Conservation (phyloP, 2,329 filamentous ascomycete genomes). For the Mycocentrospora acerina region DNA sequence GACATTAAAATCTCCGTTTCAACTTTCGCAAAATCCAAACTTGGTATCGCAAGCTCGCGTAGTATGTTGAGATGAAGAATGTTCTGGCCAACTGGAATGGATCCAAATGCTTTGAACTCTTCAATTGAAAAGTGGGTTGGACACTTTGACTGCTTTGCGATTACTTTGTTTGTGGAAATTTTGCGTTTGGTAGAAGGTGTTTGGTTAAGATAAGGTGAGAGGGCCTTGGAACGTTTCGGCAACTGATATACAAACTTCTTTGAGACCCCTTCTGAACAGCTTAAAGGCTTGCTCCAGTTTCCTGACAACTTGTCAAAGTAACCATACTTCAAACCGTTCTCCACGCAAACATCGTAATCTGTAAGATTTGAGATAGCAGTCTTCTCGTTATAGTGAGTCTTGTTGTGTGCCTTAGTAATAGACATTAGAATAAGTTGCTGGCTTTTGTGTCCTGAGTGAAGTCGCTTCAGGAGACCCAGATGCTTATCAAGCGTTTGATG, state of each 20-base stretch:
- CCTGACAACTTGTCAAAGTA: slow-evolving; percentile 26
- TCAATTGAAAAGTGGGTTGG: slow-evolving; percentile 52
- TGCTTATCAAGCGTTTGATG: slow-evolving; percentile 19
- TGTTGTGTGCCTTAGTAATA: slow-evolving; percentile 37
- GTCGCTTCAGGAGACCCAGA: slow-evolving; percentile 4
- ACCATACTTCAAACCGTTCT: slow-evolving; percentile 48
- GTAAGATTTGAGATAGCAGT: slow-evolving; percentile 24
- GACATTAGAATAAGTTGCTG: slow-evolving; percentile 41
- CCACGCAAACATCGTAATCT: slow-evolving; percentile 46
- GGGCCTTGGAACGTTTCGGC: slow-evolving; percentile 24
- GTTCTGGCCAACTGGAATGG: slow-evolving; percentile 50
- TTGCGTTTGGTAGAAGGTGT: slow-evolving; percentile 26
- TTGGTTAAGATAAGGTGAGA: slow-evolving; percentile 48
- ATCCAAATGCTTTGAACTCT: slow-evolving; percentile 56
- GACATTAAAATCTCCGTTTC: slow-evolving; percentile 52
- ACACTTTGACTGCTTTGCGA: slow-evolving; percentile 45
- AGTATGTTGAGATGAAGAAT: slow-evolving; percentile 62
- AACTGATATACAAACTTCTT: slow-evolving; percentile 47
- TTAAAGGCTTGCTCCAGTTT: slow-evolving; percentile 15
- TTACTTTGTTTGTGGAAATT: slow-evolving; percentile 51
- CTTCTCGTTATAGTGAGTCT: slow-evolving; percentile 38
- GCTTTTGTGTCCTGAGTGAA: neutral
- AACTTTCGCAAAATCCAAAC: slow-evolving; percentile 53
- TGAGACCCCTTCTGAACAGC: slow-evolving; percentile 15
- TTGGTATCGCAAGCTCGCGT: slow-evolving; percentile 50